Conservation (phyloP, 2,329 filamentous ascomycete species). For the Colletotrichum sp. region DNA sequence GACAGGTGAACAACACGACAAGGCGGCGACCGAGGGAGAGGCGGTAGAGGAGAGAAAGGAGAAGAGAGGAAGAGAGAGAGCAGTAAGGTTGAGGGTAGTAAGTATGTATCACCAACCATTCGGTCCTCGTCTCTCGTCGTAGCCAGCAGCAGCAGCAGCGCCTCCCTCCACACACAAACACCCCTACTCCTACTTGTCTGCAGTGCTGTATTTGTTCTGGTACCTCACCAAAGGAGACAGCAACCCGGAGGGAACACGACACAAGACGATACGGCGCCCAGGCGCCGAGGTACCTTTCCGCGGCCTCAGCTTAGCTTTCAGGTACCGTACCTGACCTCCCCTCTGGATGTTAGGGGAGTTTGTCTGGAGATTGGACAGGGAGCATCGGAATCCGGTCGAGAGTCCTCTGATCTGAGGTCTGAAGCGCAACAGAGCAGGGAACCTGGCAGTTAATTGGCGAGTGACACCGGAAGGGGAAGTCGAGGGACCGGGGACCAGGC, state of each 20-base stretch:
- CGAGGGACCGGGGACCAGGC: neutral
- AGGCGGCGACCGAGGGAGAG: slow-evolving; percentile 17
- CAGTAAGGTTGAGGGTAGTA: slow-evolving; percentile 8
- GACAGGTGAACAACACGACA: neutral
- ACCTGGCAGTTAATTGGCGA: neutral
- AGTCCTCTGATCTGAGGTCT: slow-evolving; percentile 14
- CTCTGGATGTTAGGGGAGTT: neutral
- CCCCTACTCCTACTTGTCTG: neutral
- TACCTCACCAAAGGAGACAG: neutral
- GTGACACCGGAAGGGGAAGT: neutral
- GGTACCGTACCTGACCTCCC: neutral
- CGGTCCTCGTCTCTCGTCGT: neutral
- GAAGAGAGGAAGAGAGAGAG: neutral
- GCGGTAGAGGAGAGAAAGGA: neutral
- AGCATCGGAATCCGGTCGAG: slow-evolving; percentile 4
- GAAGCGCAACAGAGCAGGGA: slow-evolving; percentile 15
- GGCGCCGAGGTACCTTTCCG: neutral
- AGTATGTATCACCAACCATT: slow-evolving; percentile 1
- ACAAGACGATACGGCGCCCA: neutral
- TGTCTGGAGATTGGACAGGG: slow-evolving; percentile 10
- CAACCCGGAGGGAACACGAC: neutral
- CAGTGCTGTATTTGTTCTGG: neutral
- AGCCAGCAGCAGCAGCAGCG: neutral
- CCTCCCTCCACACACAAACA: neutral
- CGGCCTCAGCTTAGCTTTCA: neutral